Evolutionary conservation across 2,329 filamentous ascomycete species (phyloP).

Genomic region (Fusarium sp.): DNA sequence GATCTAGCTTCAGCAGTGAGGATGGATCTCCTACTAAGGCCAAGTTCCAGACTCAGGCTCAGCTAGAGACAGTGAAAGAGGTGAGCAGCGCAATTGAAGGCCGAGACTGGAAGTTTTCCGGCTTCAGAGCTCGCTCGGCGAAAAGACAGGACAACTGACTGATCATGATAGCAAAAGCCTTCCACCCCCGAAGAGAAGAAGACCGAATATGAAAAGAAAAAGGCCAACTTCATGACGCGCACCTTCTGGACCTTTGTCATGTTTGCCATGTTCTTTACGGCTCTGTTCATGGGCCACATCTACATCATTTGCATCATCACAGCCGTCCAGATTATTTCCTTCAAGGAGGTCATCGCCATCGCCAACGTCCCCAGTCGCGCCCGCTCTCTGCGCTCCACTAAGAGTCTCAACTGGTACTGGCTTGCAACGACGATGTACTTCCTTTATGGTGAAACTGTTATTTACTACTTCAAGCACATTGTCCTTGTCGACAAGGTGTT

Average conservation of each 20-base stretch:
- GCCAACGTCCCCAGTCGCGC: conserved; percentile 92
- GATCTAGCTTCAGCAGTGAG: conserved; percentile 76
- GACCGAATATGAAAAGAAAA: conserved; percentile 95
- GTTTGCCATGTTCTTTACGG: conserved; percentile 90
- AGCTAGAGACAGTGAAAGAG: conserved; percentile 49
- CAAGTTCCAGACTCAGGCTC: conserved; percentile 41
- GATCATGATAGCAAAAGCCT: conserved; percentile 51
- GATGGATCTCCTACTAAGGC: conserved; percentile 49
- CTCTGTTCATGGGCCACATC: conserved; percentile 95
- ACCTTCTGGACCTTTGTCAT: conserved; percentile 99
- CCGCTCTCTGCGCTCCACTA: conserved; percentile 89
- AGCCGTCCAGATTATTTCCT: conserved; percentile 92
- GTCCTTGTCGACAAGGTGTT: conserved; percentile 93
- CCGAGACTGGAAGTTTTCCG: background rate
- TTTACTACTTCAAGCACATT: conserved; percentile 99
- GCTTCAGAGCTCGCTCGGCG: background rate
- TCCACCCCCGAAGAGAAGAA: conserved; percentile 53
- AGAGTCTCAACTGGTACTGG: conserved; percentile 99
- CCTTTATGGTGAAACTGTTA: conserved; percentile 96
- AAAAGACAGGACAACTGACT: background rate
- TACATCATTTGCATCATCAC: conserved; percentile 96
- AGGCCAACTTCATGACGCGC: conserved; percentile 94
- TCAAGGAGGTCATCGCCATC: conserved; percentile 99
- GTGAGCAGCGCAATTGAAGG: conserved; percentile 36
- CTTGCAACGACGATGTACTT: conserved; percentile 99